phyloP scores from a whole-genome alignment of 176 grass and related monocot genomes.

The Thinopyrum elongatum region DNA sequence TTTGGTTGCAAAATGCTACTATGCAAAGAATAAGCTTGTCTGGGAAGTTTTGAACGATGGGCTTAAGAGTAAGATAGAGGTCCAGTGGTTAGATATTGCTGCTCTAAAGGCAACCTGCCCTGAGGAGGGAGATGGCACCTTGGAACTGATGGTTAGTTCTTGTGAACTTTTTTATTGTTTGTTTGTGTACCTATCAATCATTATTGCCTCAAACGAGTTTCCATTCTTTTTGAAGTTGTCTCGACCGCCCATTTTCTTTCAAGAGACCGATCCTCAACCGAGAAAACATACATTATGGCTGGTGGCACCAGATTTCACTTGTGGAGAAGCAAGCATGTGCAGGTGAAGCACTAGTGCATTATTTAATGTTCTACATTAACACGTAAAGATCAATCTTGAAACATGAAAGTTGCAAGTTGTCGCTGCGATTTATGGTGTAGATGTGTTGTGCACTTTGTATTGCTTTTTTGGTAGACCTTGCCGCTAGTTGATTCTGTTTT shows the following conservation, averaged over 20 bases:
- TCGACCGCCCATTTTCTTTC: conserved; percentile 71
- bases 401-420: not conserved
- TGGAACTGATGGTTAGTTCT: conserved; percentile 61
- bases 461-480: not conserved
- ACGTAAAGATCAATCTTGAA: not conserved
- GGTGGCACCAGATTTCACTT: conserved; percentile 73
- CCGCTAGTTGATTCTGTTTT: not conserved
- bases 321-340: conserved; percentile 56
- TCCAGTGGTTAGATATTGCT: conserved; percentile 77
- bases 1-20: conserved; percentile 85
- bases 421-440: not conserved
- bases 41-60: conserved; percentile 72
- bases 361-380: not conserved
- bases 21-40: conserved; percentile 80
- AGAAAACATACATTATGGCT: conserved; percentile 91
- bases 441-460: not conserved
- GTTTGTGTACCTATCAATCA: not conserved
- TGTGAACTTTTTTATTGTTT: not conserved
- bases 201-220: conserved; percentile 12
- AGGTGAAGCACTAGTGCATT: conserved; percentile 42
- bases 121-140: conserved; percentile 51
- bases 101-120: conserved; percentile 53
- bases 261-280: conserved; percentile 80
- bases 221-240: conserved; percentile 54
- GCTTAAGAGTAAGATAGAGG: conserved; percentile 88